Conservation (phyloP, 1,284 basidiomycete species). For the Pisolithus thermaeus region DNA sequence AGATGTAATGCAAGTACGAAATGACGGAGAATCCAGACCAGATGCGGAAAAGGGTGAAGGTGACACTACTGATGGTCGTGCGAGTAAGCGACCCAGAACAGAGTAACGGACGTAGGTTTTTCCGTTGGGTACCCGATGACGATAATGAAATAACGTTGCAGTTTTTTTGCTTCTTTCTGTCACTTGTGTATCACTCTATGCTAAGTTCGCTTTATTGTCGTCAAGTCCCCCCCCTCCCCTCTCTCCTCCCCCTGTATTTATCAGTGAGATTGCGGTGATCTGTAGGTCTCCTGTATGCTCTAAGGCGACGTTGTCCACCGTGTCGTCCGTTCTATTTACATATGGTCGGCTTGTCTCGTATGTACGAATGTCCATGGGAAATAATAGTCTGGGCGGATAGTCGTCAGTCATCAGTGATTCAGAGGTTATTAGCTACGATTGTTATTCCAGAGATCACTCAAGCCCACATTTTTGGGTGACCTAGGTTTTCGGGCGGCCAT, state of each 20-base stretch:
- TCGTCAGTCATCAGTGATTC: too few relatives aligned
- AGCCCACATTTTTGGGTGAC: too few relatives aligned
- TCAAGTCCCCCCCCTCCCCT: background rate
- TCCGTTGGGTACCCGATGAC: background rate
- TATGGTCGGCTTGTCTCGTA: too few relatives aligned
- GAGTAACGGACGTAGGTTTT: background rate
- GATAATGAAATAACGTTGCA: too few relatives aligned
- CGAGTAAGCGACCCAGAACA: conserved; percentile 19
- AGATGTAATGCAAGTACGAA: conserved; percentile 13
- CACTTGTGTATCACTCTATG: background rate
- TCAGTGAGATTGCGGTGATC: background rate
- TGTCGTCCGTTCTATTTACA: background rate
- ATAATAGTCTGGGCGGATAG: too few relatives aligned
- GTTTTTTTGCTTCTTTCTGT: background rate
- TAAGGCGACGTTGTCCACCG: background rate
- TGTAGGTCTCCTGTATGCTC: background rate
- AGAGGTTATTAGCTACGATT: too few relatives aligned
- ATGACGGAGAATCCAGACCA: conserved; percentile 15
- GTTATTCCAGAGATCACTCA: too few relatives aligned
- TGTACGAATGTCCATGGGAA: too few relatives aligned
- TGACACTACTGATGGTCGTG: conserved; percentile 17
- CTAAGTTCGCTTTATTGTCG: background rate
- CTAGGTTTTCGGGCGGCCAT: too few relatives aligned
- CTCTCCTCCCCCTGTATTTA: background rate
- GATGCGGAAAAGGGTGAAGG: conserved; percentile 12